Base-by-base conservation (phyloP, 768 basidiomycete genomes). In the Suillus lakei region DNA sequence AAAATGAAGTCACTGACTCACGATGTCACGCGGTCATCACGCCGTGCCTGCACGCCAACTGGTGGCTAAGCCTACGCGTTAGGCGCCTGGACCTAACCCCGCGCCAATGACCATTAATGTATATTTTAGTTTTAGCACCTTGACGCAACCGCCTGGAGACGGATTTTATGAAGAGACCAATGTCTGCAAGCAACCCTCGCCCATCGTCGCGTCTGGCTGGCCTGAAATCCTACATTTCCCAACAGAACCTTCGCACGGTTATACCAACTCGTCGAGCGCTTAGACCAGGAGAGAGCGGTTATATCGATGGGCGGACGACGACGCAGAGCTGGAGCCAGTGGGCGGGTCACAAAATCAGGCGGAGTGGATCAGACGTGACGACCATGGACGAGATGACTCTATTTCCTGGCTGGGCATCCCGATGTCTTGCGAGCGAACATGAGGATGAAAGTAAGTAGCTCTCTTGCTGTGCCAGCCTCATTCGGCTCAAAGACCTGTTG, bases 351-450 rank as follows among this genome's bases (percentile, higher is more conserved):
- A 90, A 84, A 72, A 80, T 87, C 0, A 78, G 72, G 58, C 75
- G 75, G 15, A 72, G 72, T 60, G 68, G 74, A 55, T 5, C 61
- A 18, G 69, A 71, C 38, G 54, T 67, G 41, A 62, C 69, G n/a
- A 76, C 68, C 36, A 50, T 72, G 21, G 88, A 91, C 68, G 80
- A 80, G 46, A 71, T 91, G 4, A 80, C 82, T 21, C 71, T 93
- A 28, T 94, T 95, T 77, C 93, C 93, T 5, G 92, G 93, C 2
- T 95, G 92, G 91, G 93, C 92, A 3, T 83, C 85, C 7, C 80
- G 86, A 60, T 77, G 85, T 34, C 87, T 85, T 18, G 70, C 64
- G 54, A 68, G 67, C 26, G 21, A 67, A 70, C 48, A 64, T 60
- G 55, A 72, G 63, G 74, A 70, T 71, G 78, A 76, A 58, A 67